A percentile compares a stretch with the other conserved stretches of the same genome.
These are phyloP conservation scores for Simplicillium sp. DNA, from an alignment of 2,329 filamentous ascomycete genomes.

Conservation along the genomic window DNA sequence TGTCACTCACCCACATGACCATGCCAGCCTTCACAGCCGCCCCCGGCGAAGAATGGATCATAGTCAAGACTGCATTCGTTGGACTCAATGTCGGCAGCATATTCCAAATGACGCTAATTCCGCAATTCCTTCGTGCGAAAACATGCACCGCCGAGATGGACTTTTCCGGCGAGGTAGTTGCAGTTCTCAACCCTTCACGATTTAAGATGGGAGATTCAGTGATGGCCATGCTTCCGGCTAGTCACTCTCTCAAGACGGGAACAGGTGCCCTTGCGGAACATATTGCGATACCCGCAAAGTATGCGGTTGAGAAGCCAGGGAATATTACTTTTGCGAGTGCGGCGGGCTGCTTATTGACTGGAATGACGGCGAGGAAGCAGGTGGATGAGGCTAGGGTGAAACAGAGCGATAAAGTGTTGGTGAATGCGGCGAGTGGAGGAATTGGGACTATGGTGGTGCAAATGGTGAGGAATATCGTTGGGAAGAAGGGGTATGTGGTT, in stretches of 20 bases:
- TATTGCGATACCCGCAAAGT: conserved; percentile 23
- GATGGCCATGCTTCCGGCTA: conserved; percentile 27
- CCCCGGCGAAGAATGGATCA: conserved; percentile 22
- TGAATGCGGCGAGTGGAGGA: conserved; percentile 42
- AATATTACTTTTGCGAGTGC: conserved; percentile 20
- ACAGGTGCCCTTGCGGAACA: conserved; percentile 30
- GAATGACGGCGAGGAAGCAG: conserved; percentile 27
- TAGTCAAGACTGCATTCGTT: conserved; percentile 30
- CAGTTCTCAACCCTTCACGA: conserved; percentile 20
- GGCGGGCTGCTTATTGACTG: conserved; percentile 27
- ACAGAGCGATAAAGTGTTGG: conserved; percentile 29
- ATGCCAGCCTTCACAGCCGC: conserved; percentile 15
- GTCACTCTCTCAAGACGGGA: conserved; percentile 20
- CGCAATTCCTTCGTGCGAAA: conserved; percentile 23
- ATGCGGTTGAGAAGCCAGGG: conserved; percentile 21
- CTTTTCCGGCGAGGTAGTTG: conserved; percentile 28
- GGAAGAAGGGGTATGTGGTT: conserved; percentile 29
- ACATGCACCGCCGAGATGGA: conserved; percentile 31
- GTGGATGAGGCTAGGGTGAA: conserved; percentile 26
- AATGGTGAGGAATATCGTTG: conserved; percentile 27
- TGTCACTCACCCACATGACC: conserved; percentile 14
- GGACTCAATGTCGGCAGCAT: conserved; percentile 35
- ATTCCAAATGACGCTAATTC: conserved; percentile 29
- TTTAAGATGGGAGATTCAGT: conserved; percentile 22
- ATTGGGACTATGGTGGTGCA: conserved; percentile 38